These are phyloP conservation scores for Excoecaria cochinchinensis DNA, from an alignment of 345 rosid genomes.

Conservation along the genomic window DNA sequence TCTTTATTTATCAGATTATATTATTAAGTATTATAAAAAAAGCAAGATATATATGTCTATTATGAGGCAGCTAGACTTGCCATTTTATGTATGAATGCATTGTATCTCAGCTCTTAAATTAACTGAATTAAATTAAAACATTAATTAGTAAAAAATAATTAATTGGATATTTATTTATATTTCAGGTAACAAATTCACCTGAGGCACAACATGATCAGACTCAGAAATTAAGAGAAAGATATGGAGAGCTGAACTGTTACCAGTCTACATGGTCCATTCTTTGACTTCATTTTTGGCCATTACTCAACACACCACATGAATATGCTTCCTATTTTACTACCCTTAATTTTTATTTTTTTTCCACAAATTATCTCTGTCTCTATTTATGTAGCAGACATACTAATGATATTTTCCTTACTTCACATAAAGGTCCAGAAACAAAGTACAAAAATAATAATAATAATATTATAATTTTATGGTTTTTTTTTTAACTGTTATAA, in stretches of 20 bases:
- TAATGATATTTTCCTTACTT: conserved; percentile 21
- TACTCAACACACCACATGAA: conserved; percentile 29
- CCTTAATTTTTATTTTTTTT: not conserved
- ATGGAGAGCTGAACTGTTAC: conserved; percentile 37
- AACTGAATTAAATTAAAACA: not conserved
- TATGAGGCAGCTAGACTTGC: not conserved
- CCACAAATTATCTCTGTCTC: conserved; percentile 26
- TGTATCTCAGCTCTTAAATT: not conserved
- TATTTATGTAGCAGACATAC: conserved; percentile 16
- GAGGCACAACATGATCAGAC: conserved; percentile 31
- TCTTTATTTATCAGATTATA: not conserved
- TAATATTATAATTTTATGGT: conserved; percentile 1
- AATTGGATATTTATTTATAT: not conserved
- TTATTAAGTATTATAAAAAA: not conserved
- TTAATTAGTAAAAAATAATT: no score
- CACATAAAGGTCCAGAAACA: conserved; percentile 18
- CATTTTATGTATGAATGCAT: not conserved
- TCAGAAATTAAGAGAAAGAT: conserved; percentile 32
- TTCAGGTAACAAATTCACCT: conserved; percentile 45
- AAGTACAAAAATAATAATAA: conserved; percentile 5
- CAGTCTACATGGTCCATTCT: conserved; percentile 42
- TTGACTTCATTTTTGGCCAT: conserved; percentile 45
- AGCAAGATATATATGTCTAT: not conserved
- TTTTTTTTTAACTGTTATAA: conserved; percentile 9
- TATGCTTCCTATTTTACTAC: conserved; percentile 27